Conservation (phyloP, 2,329 filamentous ascomycete genomes). For the Colletotrichum scovillei region DNA sequence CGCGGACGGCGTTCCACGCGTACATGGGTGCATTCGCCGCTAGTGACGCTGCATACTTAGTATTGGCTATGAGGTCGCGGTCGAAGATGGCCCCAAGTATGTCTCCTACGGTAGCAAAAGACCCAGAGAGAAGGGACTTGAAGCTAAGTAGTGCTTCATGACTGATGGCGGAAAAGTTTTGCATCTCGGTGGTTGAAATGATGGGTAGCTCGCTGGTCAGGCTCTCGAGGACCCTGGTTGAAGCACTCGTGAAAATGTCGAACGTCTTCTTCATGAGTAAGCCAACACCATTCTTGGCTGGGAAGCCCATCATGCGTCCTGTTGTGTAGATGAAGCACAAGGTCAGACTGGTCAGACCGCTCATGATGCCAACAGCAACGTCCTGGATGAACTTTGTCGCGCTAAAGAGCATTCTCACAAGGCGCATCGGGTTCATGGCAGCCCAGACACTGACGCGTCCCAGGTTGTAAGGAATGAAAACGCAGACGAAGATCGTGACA, state of each 20-base stretch:
- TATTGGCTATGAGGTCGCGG: slow-evolving; percentile 53
- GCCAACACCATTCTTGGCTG: slow-evolving; percentile 25
- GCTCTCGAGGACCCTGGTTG: slow-evolving; percentile 60
- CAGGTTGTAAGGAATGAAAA: slow-evolving; percentile 92
- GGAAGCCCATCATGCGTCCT: slow-evolving; percentile 35
- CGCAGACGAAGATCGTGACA: slow-evolving; percentile 84
- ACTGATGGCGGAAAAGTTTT: slow-evolving; percentile 81
- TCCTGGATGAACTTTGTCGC: slow-evolving; percentile 86
- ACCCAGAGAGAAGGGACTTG: slow-evolving; percentile 61
- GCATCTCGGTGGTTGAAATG: slow-evolving; percentile 70
- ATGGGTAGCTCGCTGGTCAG: slow-evolving; percentile 63
- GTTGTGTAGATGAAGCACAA: slow-evolving; percentile 30
- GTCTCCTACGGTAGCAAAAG: slow-evolving; percentile 52
- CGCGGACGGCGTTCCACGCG: slow-evolving; percentile 42
- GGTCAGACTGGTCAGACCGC: slow-evolving; percentile 22
- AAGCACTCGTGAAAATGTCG: slow-evolving; percentile 54
- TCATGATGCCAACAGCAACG: slow-evolving; percentile 72
- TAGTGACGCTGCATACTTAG: slow-evolving; percentile 36
- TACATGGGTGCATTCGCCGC: slow-evolving; percentile 37
- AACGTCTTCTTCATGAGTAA: slow-evolving; percentile 47
- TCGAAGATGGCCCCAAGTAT: slow-evolving; percentile 56
- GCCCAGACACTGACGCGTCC: slow-evolving; percentile 87
- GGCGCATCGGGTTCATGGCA: slow-evolving; percentile 81
- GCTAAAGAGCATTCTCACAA: slow-evolving; percentile 78
- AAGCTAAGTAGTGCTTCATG: slow-evolving; percentile 75